Conservation (phyloP, 345 rosid species). For the Ricinus communis region DNA sequence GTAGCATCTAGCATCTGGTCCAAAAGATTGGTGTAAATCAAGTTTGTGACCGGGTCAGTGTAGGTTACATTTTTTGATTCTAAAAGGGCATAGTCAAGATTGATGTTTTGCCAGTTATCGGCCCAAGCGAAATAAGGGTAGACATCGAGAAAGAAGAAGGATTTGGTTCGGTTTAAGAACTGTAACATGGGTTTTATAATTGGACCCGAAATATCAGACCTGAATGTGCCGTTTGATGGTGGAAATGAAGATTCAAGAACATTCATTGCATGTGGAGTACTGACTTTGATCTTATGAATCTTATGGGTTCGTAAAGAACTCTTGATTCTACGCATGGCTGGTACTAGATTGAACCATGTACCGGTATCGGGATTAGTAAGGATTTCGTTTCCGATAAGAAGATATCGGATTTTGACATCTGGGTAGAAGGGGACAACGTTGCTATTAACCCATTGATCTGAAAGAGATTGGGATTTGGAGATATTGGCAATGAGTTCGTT, state of each 20-base stretch:
- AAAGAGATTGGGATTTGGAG: constrained; percentile 38
- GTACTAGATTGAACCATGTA: constrained; percentile 61
- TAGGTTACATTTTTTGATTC: constrained; percentile 49
- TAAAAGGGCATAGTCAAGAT: constrained; percentile 69
- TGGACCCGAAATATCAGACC: constrained; percentile 53
- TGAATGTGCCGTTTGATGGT: constrained; percentile 81
- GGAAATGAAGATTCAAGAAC: constrained; percentile 73
- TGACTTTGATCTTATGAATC: constrained; percentile 64
- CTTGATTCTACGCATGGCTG: constrained; percentile 76
- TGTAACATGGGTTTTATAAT: constrained; percentile 74
- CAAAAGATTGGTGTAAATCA: constrained; percentile 75
- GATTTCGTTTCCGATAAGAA: constrained; percentile 87
- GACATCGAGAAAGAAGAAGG: constrained; percentile 75
- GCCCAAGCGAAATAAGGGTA: constrained; percentile 88
- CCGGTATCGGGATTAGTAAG: constrained; percentile 42
- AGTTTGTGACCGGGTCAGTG: constrained; percentile 61
- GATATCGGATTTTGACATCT: constrained; percentile 70
- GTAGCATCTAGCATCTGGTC: constrained; percentile 89
- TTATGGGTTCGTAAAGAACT: constrained; percentile 42
- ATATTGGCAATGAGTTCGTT: constrained; percentile 55
- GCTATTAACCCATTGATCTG: constrained; percentile 62
- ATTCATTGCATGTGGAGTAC: constrained; percentile 70
- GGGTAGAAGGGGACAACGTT: constrained; percentile 59
- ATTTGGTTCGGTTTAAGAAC: constrained; percentile 83
- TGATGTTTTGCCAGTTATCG: constrained; percentile 45